These are phyloP conservation scores for Hypholoma fasciculare DNA, from an alignment of 768 basidiomycete genomes.

Conservation along the genomic window DNA sequence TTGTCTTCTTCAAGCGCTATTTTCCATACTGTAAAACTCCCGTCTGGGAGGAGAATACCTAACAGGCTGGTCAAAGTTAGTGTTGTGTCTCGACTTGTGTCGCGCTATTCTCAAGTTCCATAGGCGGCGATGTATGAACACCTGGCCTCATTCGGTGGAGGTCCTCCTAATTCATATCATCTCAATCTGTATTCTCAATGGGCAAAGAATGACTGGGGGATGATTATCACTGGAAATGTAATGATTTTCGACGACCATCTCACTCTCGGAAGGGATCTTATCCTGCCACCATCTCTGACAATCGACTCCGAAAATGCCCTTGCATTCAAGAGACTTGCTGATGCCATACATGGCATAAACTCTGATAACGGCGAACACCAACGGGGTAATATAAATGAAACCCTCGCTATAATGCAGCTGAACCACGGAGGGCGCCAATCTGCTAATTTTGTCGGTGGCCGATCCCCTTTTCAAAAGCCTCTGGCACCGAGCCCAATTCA, in stretches of 20 bases:
- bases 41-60: slow-evolving; percentile 39
- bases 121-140: slow-evolving; percentile 94
- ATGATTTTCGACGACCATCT: slow-evolving; percentile 67
- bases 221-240: slow-evolving; percentile 86
- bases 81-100: background rate
- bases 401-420: slow-evolving; percentile 78
- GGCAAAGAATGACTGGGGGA: slow-evolving; percentile 80
- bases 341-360: slow-evolving; percentile 44
- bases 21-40: slow-evolving; percentile 27
- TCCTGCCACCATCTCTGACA: slow-evolving; percentile 41
- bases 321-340: slow-evolving; percentile 53
- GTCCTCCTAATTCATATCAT: slow-evolving; percentile 70
- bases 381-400: slow-evolving; percentile 11
- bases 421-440: slow-evolving; percentile 87
- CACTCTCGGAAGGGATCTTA: slow-evolving; percentile 69
- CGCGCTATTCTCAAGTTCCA: background rate
- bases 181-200: slow-evolving; percentile 69
- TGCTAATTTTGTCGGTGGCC: slow-evolving; percentile 66
- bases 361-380: background rate
- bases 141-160: slow-evolving; percentile 62
- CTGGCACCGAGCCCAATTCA: slow-evolving; percentile 70
- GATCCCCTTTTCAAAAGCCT: slow-evolving; percentile 58
- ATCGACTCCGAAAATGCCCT: slow-evolving; percentile 30
- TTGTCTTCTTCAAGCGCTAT: background rate
- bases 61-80: slow-evolving; percentile 60